Conservation (phyloP, 345 rosid species). For the Toxicodendron radicans region DNA sequence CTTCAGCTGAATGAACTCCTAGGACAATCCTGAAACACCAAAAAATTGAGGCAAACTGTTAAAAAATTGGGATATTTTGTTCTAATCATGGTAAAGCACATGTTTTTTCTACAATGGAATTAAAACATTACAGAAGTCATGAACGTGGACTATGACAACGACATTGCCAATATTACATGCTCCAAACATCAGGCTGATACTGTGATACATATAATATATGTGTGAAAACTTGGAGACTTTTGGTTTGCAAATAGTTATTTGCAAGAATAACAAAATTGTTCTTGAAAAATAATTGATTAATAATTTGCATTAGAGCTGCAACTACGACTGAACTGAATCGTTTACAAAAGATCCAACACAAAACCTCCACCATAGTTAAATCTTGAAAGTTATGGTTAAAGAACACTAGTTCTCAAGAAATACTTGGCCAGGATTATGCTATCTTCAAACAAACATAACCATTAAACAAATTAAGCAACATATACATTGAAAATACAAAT, state of each 20-base stretch:
- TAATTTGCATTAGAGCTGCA: background rate
- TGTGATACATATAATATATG: too few species aligned
- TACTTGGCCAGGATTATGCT: background rate
- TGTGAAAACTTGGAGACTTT: background rate
- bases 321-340: background rate
- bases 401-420: background rate
- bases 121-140: background rate
- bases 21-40: slow-evolving; percentile 10
- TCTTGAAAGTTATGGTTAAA: slow-evolving; percentile 5
- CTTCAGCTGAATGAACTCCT: slow-evolving; percentile 32
- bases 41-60: background rate
- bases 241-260: background rate
- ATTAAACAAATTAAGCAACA: background rate
- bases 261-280: slow-evolving; percentile 4
- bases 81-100: background rate
- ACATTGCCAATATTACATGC: background rate
- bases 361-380: slow-evolving; percentile 17
- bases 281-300: background rate
- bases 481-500: background rate
- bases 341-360: background rate
- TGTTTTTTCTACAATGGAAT: background rate
- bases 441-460: background rate
- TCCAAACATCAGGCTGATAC: background rate
- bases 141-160: background rate
- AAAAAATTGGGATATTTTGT: background rate